These are phyloP conservation scores for Neocallimastix lanati DNA, from an alignment of 192 early-diverging fungal species.

Conservation along the genomic window DNA sequence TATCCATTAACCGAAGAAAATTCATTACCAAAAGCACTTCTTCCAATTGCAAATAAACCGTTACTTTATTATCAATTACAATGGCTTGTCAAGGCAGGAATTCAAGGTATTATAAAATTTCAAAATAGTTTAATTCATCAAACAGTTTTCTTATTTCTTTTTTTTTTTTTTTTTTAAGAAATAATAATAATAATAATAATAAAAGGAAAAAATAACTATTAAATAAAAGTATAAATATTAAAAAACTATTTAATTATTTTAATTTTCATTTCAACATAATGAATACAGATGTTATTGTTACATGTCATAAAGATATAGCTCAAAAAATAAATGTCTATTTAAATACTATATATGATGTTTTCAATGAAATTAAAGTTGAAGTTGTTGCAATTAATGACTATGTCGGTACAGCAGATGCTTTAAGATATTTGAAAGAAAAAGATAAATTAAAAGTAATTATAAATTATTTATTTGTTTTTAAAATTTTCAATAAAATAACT, in stretches of 20 bases:
- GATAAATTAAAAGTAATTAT: slow-evolving; percentile 78
- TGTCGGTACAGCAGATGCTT: slow-evolving; percentile 63
- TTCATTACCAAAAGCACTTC: slow-evolving; percentile 76
- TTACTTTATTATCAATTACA: slow-evolving; percentile 85
- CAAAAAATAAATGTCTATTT: slow-evolving; percentile 51
- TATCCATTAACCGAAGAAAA: slow-evolving; percentile 62
- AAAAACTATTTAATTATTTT: too few relatives aligned
- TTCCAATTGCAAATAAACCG: slow-evolving; percentile 87
- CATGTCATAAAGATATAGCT: slow-evolving; percentile 39
- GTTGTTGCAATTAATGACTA: slow-evolving; percentile 30
- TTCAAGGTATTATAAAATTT: too few relatives aligned
- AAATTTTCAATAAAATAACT: too few relatives aligned
- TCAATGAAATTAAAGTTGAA: slow-evolving; percentile 34
- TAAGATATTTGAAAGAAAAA: slow-evolving; percentile 56
- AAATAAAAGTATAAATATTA: too few relatives aligned
- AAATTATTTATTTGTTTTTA: too few relatives aligned
- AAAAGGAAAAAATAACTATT: too few relatives aligned
- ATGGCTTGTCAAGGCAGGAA: slow-evolving; percentile 78
- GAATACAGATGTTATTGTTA: slow-evolving; percentile 53
- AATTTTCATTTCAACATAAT: neutral
- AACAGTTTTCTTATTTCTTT: too few relatives aligned
- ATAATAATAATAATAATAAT: too few relatives aligned
- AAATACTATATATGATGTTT: slow-evolving; percentile 39
- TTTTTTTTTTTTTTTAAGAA: too few relatives aligned
- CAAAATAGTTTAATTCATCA: neutral